These are phyloP conservation scores for Dendrobium nobile DNA, from an alignment of 106 monocot genomes.

Conservation along the genomic window DNA sequence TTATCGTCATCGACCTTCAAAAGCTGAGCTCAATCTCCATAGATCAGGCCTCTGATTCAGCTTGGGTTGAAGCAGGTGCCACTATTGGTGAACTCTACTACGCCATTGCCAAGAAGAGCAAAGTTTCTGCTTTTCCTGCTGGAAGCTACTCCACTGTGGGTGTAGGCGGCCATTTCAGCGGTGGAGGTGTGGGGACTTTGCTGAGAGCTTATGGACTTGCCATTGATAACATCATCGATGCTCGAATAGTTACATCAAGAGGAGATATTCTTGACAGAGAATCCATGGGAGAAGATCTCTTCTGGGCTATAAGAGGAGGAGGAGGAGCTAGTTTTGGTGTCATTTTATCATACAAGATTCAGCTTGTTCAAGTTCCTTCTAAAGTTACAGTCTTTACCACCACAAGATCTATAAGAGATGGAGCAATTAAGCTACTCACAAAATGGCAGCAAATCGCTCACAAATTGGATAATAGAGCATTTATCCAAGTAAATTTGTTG, in stretches of 20 bases:
- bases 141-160: constrained; percentile 24
- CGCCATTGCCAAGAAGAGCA: constrained; percentile 6
- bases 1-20: constrained; percentile 19
- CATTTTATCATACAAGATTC: constrained; percentile 35
- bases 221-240: constrained; percentile 27
- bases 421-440: background rate
- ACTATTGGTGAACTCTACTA: constrained; percentile 40
- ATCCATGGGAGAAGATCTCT: constrained; percentile 20
- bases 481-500: background rate
- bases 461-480: background rate
- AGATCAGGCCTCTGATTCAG: background rate
- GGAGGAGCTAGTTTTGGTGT: constrained; percentile 48
- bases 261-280: constrained; percentile 19
- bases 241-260: constrained; percentile 9
- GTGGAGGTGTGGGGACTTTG: constrained; percentile 24
- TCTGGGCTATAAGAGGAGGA: constrained; percentile 30
- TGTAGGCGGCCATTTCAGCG: constrained; percentile 30
- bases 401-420: background rate
- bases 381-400: background rate
- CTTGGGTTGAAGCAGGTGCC: constrained; percentile 34
- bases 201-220: constrained; percentile 21
- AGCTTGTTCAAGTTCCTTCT: constrained; percentile 3
- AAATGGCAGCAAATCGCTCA: constrained; percentile 2
- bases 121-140: constrained; percentile 9
- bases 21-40: constrained; percentile 8